A percentile compares a stretch with the other conserved stretches of the same genome.
phyloP scores from a whole-genome alignment of 2,329 filamentous ascomycete genomes.

The Botrytis aclada region DNA sequence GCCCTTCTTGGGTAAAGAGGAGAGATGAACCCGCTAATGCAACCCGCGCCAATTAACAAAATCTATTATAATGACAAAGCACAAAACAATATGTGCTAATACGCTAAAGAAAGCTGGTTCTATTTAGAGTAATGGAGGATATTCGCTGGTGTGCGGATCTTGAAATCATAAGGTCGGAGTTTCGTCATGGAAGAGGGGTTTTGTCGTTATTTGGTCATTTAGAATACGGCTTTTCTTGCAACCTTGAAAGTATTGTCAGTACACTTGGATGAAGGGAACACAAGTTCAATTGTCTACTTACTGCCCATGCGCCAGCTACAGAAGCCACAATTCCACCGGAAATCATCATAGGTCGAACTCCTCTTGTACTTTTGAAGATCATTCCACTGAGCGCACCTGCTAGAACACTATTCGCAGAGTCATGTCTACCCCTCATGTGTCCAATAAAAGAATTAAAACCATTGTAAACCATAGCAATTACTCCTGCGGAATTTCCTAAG shows the following conservation, averaged over 20 bases:
- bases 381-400: constrained; percentile 87
- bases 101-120: constrained; percentile 28
- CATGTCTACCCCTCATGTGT: constrained; percentile 77
- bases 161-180: constrained; percentile 10
- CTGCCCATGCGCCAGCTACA: constrained; percentile 84
- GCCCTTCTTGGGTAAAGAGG: constrained; percentile 32
- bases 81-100: constrained; percentile 33
- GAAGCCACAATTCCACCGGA: constrained; percentile 85
- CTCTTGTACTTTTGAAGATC: constrained; percentile 94
- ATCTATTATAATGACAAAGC: constrained; percentile 36
- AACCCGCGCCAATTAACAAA: constrained; percentile 33
- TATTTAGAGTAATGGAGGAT: constrained; percentile 15
- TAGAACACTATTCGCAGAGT: constrained; percentile 81
- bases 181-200: constrained; percentile 10
- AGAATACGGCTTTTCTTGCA: constrained; percentile 50
- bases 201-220: constrained; percentile 26
- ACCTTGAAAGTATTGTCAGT: constrained; percentile 41
- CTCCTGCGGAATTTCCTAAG: constrained; percentile 91
- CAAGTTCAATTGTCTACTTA: constrained; percentile 50
- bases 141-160: constrained; percentile 7
- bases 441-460: constrained; percentile 83
- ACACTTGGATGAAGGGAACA: neutral
- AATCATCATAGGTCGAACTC: constrained; percentile 88
- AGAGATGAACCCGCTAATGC: constrained; percentile 40
- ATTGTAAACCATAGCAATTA: constrained; percentile 96